Percentiles rank a stretch among this genome's conserved stretches.
Conservation (phyloP, 2,329 filamentous ascomycete genomes). For the Aplosporella prunicola region DNA sequence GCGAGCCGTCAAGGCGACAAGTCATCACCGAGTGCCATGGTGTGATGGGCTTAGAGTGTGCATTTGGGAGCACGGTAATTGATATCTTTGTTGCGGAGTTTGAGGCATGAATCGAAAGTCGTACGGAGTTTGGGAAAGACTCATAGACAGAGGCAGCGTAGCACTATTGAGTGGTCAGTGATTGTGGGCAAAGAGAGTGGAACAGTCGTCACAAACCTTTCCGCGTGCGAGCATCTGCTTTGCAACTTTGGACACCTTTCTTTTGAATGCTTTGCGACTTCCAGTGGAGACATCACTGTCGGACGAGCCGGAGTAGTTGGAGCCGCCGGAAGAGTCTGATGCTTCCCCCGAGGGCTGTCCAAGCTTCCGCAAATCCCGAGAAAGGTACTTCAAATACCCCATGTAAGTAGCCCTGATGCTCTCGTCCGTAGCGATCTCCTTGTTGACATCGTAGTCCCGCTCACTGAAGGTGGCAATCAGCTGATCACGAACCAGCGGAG, state of each 20-base stretch:
- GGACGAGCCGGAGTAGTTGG: not conserved
- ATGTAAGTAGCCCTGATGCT: constrained; percentile 16
- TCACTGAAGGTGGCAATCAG: constrained; percentile 19
- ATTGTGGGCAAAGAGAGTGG: not conserved
- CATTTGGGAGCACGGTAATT: constrained; percentile 19
- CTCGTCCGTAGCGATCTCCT: constrained; percentile 20
- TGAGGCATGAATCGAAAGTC: constrained; percentile 24
- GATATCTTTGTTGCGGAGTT: constrained; percentile 22
- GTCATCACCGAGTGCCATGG: constrained; percentile 10
- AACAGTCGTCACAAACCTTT: constrained; percentile 14
- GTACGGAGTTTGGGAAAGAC: constrained; percentile 15
- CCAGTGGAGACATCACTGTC: constrained; percentile 9
- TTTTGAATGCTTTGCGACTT: constrained; percentile 16
- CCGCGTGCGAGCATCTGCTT: constrained; percentile 21
- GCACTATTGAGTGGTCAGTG: constrained; percentile 3
- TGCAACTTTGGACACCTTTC: constrained; percentile 18
- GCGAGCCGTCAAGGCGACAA: constrained; percentile 8
- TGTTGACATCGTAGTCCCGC: constrained; percentile 22
- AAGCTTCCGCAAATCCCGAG: constrained; percentile 15
- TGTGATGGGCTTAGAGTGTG: constrained; percentile 4
- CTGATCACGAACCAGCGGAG: constrained; percentile 19
- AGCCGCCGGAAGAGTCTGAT: constrained; percentile 3
- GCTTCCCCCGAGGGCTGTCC: constrained; percentile 5
- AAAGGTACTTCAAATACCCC: constrained; percentile 21
- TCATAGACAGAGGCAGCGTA: constrained; percentile 13